Base-by-base conservation (phyloP, 2,329 filamentous ascomycete genomes). In the Aspergillus bombycis region DNA sequence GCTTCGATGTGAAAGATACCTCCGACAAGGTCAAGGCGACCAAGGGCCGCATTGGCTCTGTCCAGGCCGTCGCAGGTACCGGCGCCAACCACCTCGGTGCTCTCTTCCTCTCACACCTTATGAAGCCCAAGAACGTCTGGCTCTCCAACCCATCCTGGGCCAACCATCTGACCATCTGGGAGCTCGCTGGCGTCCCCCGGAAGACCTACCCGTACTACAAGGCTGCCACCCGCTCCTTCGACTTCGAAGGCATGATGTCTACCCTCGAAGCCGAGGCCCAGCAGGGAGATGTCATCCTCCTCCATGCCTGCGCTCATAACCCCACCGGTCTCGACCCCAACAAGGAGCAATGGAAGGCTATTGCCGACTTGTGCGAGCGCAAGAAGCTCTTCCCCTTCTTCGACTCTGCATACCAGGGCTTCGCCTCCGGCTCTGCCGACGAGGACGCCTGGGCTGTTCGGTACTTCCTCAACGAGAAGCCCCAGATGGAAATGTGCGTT, bases 291-390 rank as follows among this genome's bases (percentile, higher is more conserved):
- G 88, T 97, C 75, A 89, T 98, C 74, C 86, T 98, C 45, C 87
- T 97, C 48, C 95, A 97, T 80, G 92, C 93, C 64, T 99, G 95
- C 77, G 95, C 95, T 23, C 95, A 98, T 84, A 99, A 99, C 83
- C 95, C 95, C 36, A 99, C 95, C 1, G 95, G 95, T 63, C 92
- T 97, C 66, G 95, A 99, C 80, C 93, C 93, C 12, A 96, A 91
- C 55, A 85, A 90, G 71, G 92, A 94, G 62, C 94, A 99, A 82
- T 99, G 95, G 95, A 91, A 90, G 78, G 87, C 94, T 80, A 88
- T 98, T 64, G 93, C 93, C 57, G 81, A 85, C 52, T 78, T 97
- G 50, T 89, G 97, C 77, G 87, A 88, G 74, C 80, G 87, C 74
- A 95, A 92, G 84, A 88, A 88, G 69, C 92, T 96, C 79, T 96